A percentile compares a stretch with the other conserved stretches of the same genome.
phyloP scores from a whole-genome alignment of 2,329 filamentous ascomycete species.

The Aspergillus unguis region DNA sequence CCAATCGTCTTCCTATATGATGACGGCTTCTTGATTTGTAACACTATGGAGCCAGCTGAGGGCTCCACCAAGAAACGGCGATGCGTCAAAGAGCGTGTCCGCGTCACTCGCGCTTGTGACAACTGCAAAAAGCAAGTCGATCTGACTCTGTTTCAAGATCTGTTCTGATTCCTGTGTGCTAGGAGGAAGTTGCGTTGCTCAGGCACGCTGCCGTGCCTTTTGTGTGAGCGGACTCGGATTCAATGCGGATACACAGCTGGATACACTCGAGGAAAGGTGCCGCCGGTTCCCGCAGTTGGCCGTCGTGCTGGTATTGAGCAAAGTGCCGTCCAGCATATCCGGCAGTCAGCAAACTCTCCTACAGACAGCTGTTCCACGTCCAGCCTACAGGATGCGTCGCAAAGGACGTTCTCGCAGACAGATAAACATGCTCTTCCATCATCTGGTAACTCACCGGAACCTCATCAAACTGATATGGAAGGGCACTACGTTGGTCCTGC shows the following conservation, averaged over 20 bases:
- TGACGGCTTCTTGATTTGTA: not conserved
- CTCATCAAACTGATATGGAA: slow-evolving; percentile 17
- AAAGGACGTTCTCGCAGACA: not conserved
- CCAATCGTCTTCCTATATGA: not conserved
- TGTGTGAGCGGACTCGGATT: slow-evolving; percentile 8
- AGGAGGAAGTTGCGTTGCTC: slow-evolving; percentile 18
- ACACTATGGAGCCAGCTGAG: slow-evolving; percentile 7
- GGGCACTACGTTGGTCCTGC: slow-evolving; percentile 18
- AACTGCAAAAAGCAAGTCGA: slow-evolving; percentile 13
- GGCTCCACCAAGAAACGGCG: slow-evolving; percentile 11
- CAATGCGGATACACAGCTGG: slow-evolving; percentile 14
- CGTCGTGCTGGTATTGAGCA: not conserved
- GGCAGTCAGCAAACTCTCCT: not conserved
- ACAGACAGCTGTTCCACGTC: not conserved
- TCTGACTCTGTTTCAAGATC: no score
- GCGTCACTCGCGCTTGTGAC: slow-evolving; percentile 18
- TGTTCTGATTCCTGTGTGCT: not conserved
- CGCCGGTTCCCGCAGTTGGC: slow-evolving; percentile 8
- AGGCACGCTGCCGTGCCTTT: slow-evolving; percentile 14
- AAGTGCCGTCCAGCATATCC: not conserved
- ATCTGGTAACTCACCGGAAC: slow-evolving; percentile 14
- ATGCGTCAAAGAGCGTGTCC: slow-evolving; percentile 14
- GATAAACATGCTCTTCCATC: slow-evolving; percentile 1
- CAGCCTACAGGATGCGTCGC: not conserved
- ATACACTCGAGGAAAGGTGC: slow-evolving; percentile 14